Evolutionary conservation across 83 land plant genomes (phyloP), one percentile per base, ranked within the genome.

Genomic region (Picea engelmannii): DNA sequence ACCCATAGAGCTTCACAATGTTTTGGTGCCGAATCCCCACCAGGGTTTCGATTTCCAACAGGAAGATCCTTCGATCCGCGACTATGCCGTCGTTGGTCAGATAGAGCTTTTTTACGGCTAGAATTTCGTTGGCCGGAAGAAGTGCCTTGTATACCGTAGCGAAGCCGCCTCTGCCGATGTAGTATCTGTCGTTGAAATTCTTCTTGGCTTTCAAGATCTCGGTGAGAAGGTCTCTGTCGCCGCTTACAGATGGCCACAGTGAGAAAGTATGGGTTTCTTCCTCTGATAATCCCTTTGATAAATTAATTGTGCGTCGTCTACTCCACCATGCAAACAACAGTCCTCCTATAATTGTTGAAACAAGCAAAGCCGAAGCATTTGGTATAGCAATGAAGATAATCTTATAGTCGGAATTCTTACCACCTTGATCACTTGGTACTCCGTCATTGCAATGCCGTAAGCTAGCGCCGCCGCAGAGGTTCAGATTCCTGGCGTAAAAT

Each of bases 1-100:
- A 89, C 1, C 94, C 91, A 21, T 86, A 65, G 13, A 92, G 79
- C 84, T 92, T 92, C 10, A 89, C 87, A 13, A 92, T 87, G 65
- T 92, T 92, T 59, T 88, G 65, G 79, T 92, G 91, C 49, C 92
- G 82, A 60, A 89, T 83, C 67, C 83, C 82, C 59, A 88, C 85
- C 67, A 92, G 71, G 3, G 86, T 52, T 16, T 63, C 49, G 23
- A 92, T 86, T 71, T 92, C 94, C 55, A 78, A 81, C 71, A 84
- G 67, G 79, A 92, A 92, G 66, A 76, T 79, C 21, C 80, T 67
- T 7, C 76, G 40, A 70, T 88, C 86, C 0, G 73, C 76, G 21
- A 63, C 77, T 17, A 83, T 66, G 2, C 66, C 62, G 0, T 84
- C 81, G 13, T 76, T 71, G 17, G 78, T 15, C 10, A 15, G 76